A percentile compares a stretch with the other conserved stretches of the same genome.
phyloP scores from a whole-genome alignment of 495 filamentous ascomycete genomes.

The Glonium stellatum region DNA sequence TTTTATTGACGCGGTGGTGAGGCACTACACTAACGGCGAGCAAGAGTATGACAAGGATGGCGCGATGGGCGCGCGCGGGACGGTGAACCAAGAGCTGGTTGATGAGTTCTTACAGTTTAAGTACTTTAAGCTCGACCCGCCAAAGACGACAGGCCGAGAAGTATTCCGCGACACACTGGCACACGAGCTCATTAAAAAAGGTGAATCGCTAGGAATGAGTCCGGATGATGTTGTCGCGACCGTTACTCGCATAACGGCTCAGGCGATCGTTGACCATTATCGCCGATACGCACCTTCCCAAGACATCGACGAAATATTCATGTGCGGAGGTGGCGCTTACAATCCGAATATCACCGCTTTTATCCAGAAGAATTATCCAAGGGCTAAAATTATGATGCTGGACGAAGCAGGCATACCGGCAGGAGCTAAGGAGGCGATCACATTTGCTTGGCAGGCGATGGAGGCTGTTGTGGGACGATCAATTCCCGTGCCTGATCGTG shows the following conservation, averaged over 20 bases:
- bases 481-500: constrained; percentile 47
- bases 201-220: constrained; percentile 39
- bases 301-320: constrained; percentile 49
- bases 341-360: constrained; percentile 51
- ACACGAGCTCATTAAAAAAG: constrained; percentile 43
- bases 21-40: constrained; percentile 42
- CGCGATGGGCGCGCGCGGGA: constrained; percentile 46
- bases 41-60: constrained; percentile 46
- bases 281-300: constrained; percentile 43
- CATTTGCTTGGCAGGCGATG: constrained; percentile 43
- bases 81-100: constrained; percentile 47
- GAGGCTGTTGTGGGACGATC: constrained; percentile 37
- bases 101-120: constrained; percentile 45
- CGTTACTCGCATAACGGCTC: constrained; percentile 51
- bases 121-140: constrained; percentile 46
- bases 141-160: constrained; percentile 54
- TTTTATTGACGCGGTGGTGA: constrained; percentile 42
- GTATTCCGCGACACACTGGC: constrained; percentile 51
- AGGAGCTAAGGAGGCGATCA: constrained; percentile 53
- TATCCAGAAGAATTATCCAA: constrained; percentile 45
- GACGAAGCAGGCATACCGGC: constrained; percentile 49
- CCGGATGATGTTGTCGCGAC: constrained; percentile 49
- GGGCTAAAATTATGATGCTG: constrained; percentile 46
- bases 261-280: constrained; percentile 52
- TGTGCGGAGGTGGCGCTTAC: constrained; percentile 53